Evolutionary conservation across 140 eudicot species (phyloP).

Genomic region (Senecio squalidus): DNA sequence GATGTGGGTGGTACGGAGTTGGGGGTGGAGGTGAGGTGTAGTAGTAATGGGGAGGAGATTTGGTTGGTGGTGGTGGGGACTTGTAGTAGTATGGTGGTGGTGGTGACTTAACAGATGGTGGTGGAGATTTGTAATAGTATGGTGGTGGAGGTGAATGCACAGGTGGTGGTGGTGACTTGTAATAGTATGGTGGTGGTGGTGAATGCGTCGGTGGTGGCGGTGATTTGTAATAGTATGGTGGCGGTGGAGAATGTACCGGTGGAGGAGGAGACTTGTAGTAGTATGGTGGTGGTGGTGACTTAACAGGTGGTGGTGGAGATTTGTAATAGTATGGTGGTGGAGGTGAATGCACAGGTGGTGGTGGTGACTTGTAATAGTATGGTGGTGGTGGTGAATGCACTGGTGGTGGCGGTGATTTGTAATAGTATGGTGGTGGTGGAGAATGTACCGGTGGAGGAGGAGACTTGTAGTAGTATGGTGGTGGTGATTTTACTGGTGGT

Average conservation of each 20-base stretch:
- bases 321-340: conserved; percentile 36
- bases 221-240: conserved; percentile 32
- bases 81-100: conserved; percentile 40
- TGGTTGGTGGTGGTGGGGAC: conserved; percentile 45
- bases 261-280: conserved; percentile 40
- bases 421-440: conserved; percentile 41
- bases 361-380: conserved; percentile 29
- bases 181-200: conserved; percentile 33
- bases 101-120: conserved; percentile 24
- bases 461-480: conserved; percentile 31
- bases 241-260: conserved; percentile 31
- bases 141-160: conserved; percentile 28
- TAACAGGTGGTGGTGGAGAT: conserved; percentile 39
- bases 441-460: conserved; percentile 28
- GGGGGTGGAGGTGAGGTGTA: conserved; percentile 64
- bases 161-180: conserved; percentile 33
- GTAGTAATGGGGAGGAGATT: conserved; percentile 41
- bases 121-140: conserved; percentile 29
- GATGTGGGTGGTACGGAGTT: conserved; percentile 26
- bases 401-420: conserved; percentile 39
- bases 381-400: conserved; percentile 35
- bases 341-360: conserved; percentile 32
- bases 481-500: conserved; percentile 22
- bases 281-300: conserved; percentile 38
- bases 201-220: conserved; percentile 35